Evolutionary conservation across 2,329 filamentous ascomycete genomes (phyloP).

Genomic region (Leptographium flavum): DNA sequence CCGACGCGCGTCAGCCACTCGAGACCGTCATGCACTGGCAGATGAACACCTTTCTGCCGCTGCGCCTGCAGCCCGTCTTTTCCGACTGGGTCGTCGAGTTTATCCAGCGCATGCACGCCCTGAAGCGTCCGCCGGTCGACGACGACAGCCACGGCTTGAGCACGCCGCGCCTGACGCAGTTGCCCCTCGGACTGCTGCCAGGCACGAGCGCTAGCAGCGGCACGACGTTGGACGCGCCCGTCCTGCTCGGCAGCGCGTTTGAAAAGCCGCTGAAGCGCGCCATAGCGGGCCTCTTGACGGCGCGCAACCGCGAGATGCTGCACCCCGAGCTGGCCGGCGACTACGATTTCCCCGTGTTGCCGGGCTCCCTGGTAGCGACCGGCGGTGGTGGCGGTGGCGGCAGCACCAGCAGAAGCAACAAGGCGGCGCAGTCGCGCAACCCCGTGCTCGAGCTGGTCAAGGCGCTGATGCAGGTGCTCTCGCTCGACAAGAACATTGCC

Average conservation of each 20-base stretch:
- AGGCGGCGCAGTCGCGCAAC: constrained; percentile 33
- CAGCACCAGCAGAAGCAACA: too few relatives aligned
- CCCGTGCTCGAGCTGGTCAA: constrained; percentile 87
- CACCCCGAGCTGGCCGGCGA: constrained; percentile 79
- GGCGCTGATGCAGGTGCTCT: constrained; percentile 80
- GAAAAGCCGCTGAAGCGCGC: constrained; percentile 85
- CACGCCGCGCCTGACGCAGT: constrained; percentile 40
- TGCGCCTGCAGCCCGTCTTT: constrained; percentile 68
- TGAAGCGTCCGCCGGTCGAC: constrained; percentile 56
- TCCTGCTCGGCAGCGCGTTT: constrained; percentile 67
- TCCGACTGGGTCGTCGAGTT: constrained; percentile 91
- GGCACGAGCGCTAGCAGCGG: constrained; percentile 25
- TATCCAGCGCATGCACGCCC: constrained; percentile 79
- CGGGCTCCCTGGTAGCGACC: constrained; percentile 40
- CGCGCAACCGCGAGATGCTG: constrained; percentile 76
- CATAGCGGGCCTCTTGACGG: constrained; percentile 64
- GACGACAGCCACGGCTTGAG: constrained; percentile 33
- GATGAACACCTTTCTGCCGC: constrained; percentile 75
- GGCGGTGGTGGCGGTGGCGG: constrained; percentile 5
- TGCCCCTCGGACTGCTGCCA: constrained; percentile 33
- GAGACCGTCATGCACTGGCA: constrained; percentile 98
- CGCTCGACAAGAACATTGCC: constrained; percentile 77
- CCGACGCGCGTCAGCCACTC: constrained; percentile 6
- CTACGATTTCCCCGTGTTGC: constrained; percentile 72
- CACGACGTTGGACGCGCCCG: constrained; percentile 32